Percentiles rank a stretch among this genome's conserved stretches.
These are phyloP conservation scores for Leishmania major DNA, from an alignment of 208 protist genomes.

Conservation along the genomic window DNA sequence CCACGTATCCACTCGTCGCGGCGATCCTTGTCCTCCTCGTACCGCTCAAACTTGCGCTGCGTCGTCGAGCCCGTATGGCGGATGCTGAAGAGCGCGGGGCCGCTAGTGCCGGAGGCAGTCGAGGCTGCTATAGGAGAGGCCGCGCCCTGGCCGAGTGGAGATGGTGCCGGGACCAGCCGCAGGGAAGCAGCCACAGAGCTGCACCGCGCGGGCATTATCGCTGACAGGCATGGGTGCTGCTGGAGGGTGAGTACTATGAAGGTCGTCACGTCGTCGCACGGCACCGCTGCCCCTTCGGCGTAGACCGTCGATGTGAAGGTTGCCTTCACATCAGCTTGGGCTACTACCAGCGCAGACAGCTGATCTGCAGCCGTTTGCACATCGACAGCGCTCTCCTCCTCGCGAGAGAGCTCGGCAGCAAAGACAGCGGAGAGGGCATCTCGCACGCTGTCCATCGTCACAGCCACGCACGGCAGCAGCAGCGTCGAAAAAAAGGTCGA, in stretches of 20 bases:
- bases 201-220: constrained; percentile 26
- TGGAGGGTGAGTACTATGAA: constrained; percentile 43
- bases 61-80: constrained; percentile 36
- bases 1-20: constrained; percentile 81
- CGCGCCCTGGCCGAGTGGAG: not conserved
- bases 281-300: constrained; percentile 21
- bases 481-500: constrained; percentile 16
- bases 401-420: constrained; percentile 6
- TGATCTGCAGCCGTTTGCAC: not conserved
- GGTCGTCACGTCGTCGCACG: constrained; percentile 49
- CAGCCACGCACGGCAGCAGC: constrained; percentile 6
- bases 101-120: not conserved
- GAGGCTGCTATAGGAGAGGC: not conserved
- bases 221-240: constrained; percentile 36
- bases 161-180: not conserved
- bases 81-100: constrained; percentile 30
- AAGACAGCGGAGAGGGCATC: constrained; percentile 32
- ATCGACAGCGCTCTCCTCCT: constrained; percentile 7
- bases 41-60: constrained; percentile 60
- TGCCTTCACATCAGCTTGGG: constrained; percentile 14
- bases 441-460: constrained; percentile 38
- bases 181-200: not conserved
- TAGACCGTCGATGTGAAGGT: constrained; percentile 36
- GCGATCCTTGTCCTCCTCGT: constrained; percentile 62
- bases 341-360: not conserved